Conservation (phyloP, 2,329 filamentous ascomycete species). For the Cordyceps sp. region DNA sequence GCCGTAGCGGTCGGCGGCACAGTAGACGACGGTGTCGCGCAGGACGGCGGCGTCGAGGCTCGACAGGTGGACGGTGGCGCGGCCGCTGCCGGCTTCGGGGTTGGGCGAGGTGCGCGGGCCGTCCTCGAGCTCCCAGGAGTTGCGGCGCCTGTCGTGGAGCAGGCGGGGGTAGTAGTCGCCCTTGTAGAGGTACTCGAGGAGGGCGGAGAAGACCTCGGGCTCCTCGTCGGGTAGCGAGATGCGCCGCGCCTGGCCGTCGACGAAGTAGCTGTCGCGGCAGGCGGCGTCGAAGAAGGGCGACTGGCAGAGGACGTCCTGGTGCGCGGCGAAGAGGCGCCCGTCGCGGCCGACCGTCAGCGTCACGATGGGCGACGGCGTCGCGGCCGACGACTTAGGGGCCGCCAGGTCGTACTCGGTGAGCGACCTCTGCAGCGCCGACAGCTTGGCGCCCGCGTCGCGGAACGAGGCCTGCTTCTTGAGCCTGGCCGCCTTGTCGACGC, state of each 20-base stretch:
- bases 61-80: conserved; percentile 50
- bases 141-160: conserved; percentile 69
- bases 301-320: conserved; percentile 78
- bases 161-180: conserved; percentile 88
- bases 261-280: conserved; percentile 53
- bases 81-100: conserved; percentile 27
- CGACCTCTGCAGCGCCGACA: conserved; percentile 73
- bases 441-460: conserved; percentile 65
- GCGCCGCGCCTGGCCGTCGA: conserved; percentile 57
- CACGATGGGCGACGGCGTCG: conserved; percentile 53
- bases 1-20: conserved; percentile 76
- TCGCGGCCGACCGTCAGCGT: conserved; percentile 74
- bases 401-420: conserved; percentile 39
- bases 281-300: conserved; percentile 69
- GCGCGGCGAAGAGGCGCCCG: conserved; percentile 81
- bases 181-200: conserved; percentile 96
- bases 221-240: conserved; percentile 61
- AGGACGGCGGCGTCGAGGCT: conserved; percentile 63
- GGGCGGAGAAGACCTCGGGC: conserved; percentile 80
- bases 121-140: conserved; percentile 83
- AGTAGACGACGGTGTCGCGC: conserved; percentile 89
- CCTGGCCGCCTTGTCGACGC: conserved; percentile 77
- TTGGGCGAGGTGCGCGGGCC: conserved; percentile 29
- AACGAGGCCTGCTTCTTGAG: conserved; percentile 43
- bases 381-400: too few relatives aligned